Conservation (phyloP, 2,329 filamentous ascomycete genomes). For the Arthrobotrys conoides region DNA sequence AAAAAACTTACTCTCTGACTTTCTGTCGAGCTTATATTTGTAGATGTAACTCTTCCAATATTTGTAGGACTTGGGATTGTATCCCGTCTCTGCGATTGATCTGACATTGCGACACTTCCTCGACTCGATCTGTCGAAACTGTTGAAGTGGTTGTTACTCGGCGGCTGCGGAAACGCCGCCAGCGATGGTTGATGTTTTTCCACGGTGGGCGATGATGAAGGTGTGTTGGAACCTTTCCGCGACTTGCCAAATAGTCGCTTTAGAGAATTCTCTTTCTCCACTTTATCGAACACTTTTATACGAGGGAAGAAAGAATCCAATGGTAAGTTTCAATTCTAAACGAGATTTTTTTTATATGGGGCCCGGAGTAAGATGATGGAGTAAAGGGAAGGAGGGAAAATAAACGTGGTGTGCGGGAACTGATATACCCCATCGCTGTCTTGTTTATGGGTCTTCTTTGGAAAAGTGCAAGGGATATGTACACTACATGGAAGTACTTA, state of each 20-base stretch:
- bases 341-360: conserved; percentile 21
- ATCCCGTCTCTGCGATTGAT: conserved; percentile 47
- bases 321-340: conserved; percentile 1
- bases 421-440: conserved; percentile 54
- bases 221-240: conserved; percentile 47
- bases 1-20: conserved; percentile 42
- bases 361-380: conserved; percentile 39
- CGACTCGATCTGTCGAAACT: conserved; percentile 54
- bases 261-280: conserved; percentile 37
- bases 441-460: conserved; percentile 38
- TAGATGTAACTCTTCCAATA: conserved; percentile 52
- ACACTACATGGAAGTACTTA: conserved; percentile 11
- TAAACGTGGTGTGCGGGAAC: conserved; percentile 59
- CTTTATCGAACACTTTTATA: conserved; percentile 46
- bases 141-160: conserved; percentile 32
- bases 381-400: conserved; percentile 32
- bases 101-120: conserved; percentile 53
- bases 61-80: conserved; percentile 45
- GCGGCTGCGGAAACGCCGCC: conserved; percentile 34
- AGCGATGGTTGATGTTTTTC: conserved; percentile 22
- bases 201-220: conserved; percentile 20
- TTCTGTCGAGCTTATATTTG: conserved; percentile 52
- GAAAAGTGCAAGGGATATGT: conserved; percentile 33
- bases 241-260: conserved; percentile 58
- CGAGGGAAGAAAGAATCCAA: conserved; percentile 12